A percentile compares a stretch with the other conserved stretches of the same genome.
These are phyloP conservation scores for Babesia sp. DNA, from an alignment of 169 alveolate genomes.

Conservation along the genomic window DNA sequence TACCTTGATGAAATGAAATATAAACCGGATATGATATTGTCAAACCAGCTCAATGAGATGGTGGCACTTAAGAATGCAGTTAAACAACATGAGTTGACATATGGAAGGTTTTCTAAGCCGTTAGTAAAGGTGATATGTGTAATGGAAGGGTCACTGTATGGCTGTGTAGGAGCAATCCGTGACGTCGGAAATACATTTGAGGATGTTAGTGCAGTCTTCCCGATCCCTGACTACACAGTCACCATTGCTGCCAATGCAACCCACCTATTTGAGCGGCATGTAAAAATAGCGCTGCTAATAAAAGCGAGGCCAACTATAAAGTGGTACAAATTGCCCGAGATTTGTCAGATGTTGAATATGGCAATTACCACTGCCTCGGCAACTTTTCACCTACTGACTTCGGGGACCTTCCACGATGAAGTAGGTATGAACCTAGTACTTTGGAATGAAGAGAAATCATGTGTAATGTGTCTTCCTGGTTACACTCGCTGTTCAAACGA, in stretches of 20 bases:
- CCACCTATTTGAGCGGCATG: background rate
- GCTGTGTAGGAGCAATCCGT: constrained; percentile 46
- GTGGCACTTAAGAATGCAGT: constrained; percentile 31
- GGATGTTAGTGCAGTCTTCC: constrained; percentile 45
- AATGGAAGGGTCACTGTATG: constrained; percentile 59
- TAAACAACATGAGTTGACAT: constrained; percentile 29
- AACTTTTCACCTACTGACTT: constrained; percentile 21
- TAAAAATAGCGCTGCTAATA: background rate
- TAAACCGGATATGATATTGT: background rate
- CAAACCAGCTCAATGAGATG: constrained; percentile 49
- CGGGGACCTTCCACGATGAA: constrained; percentile 27
- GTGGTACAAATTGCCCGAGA: constrained; percentile 46
- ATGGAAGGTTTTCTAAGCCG: constrained; percentile 52
- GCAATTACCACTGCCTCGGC: constrained; percentile 12
- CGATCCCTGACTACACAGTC: constrained; percentile 26
- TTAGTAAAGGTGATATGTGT: constrained; percentile 43
- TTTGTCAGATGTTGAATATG: constrained; percentile 16
- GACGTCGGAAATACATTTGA: constrained; percentile 53
- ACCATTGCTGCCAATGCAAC: constrained; percentile 48
- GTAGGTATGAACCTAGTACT: constrained; percentile 55
- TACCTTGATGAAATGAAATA: background rate
- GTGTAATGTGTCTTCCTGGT: constrained; percentile 62
- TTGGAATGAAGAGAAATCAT: constrained; percentile 25
- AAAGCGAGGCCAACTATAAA: background rate
- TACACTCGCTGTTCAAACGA: constrained; percentile 40